Evolutionary conservation across 2,329 filamentous ascomycete species (phyloP), one percentile per base, ranked within the genome.

Genomic region (Fusarium humuli): DNA sequence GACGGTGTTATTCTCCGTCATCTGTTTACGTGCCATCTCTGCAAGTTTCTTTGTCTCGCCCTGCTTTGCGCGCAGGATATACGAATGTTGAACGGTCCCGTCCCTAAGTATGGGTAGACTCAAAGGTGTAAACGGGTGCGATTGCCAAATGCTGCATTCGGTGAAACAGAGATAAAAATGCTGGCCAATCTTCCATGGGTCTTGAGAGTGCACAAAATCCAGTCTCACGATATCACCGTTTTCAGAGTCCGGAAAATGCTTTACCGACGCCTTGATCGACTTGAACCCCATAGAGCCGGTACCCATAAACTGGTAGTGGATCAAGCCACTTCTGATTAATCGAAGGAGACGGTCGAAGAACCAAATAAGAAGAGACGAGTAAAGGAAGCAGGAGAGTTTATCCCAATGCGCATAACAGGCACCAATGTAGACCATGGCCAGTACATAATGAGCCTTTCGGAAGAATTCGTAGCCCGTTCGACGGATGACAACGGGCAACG

Each of bases 391-490:
- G 2, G 41, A 55, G 1, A 55, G 52, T 9, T 55, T 55, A 2
- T 55, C 52, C 52, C 52, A 55, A 7, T 55, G 52, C 16, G 52
- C 52, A 20, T 55, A 55, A 4, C 41, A 55, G 0, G 52, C 52
- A 1, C 52, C 52, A 0, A 55, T 55, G 5, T 55, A 55, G 4
- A 55, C 18, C 52, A 46, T 55, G 0, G 52, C 52, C 1, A 55
- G 13, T 5, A 55, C 13, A 2, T 55, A 55, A 6, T 55, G 52
- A 9, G 52, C 52, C 5, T 55, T 46, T n/a, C 41, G 40, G 20
- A 55, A 55, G 29, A 55, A 55, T 16, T 55, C 52, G 22, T 55
- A 55, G 4, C 40, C 52, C 25, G 52, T 34, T 30, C 40, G 52
- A 7, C 22, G 52, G 13, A 55, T 46, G 0, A 55, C 52, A 9